Evolutionary conservation across 108 stramenopile genomes (phyloP).

Genomic region (Skeletonema costatum): DNA sequence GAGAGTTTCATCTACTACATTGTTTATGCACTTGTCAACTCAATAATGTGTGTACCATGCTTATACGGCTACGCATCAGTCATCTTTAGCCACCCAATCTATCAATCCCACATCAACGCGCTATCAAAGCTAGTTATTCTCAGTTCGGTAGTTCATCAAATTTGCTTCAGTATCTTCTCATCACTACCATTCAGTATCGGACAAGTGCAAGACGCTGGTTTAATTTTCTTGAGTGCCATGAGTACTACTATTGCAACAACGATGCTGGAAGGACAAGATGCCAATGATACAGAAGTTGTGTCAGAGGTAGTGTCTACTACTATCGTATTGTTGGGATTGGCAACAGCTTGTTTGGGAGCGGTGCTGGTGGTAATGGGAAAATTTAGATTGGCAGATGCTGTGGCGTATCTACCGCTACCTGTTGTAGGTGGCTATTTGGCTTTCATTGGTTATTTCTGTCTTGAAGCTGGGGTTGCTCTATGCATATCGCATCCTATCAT

Average conservation of each 20-base stretch:
- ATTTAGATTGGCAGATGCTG: constrained; percentile 87
- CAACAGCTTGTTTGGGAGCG: constrained; percentile 84
- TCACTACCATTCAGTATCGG: constrained; percentile 92
- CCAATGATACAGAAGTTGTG: constrained; percentile 49
- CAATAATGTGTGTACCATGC: constrained; percentile 78
- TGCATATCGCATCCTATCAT: constrained; percentile 81
- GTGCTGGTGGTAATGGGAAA: constrained; percentile 85
- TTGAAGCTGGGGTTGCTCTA: constrained; percentile 87
- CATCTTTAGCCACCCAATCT: constrained; percentile 82
- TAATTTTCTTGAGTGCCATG: constrained; percentile 93
- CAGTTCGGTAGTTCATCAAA: constrained; percentile 86
- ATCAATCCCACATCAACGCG: constrained; percentile 70
- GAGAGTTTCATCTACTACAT: constrained; percentile 45
- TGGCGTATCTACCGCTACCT: constrained; percentile 95
- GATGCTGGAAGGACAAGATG: constrained; percentile 43
- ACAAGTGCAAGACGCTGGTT: constrained; percentile 96
- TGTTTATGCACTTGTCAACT: constrained; percentile 61
- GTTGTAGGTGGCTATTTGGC: constrained; percentile 89
- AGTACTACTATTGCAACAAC: constrained; percentile 77
- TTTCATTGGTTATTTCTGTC: constrained; percentile 96
- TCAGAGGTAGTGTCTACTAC: constrained; percentile 74
- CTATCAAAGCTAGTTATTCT: constrained; percentile 87
- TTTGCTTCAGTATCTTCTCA: constrained; percentile 79
- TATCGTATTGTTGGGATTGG: constrained; percentile 65
- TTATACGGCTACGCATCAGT: constrained; percentile 92